These are phyloP conservation scores for Whalleya microplaca DNA, from an alignment of 2,329 filamentous ascomycete species.

Conservation along the genomic window DNA sequence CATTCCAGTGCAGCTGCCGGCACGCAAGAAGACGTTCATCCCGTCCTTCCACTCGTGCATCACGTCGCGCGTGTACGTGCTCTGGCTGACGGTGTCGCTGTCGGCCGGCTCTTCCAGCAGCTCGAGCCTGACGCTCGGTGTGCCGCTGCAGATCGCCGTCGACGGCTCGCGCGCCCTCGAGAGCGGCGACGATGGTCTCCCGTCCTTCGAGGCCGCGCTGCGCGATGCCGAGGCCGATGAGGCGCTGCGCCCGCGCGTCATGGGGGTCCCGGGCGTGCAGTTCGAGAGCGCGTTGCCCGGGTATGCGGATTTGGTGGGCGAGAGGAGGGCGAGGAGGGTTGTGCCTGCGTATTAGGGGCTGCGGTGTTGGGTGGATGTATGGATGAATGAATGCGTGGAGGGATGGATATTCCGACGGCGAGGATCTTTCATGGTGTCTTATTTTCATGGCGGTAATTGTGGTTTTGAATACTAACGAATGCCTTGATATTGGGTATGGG, in stretches of 20 bases:
- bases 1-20: slow-evolving; percentile 54
- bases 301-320: slow-evolving; percentile 25
- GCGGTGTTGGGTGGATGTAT: too few relatives aligned
- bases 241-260: slow-evolving; percentile 46
- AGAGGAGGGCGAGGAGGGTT: slow-evolving; percentile 1
- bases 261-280: slow-evolving; percentile 40
- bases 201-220: slow-evolving; percentile 28
- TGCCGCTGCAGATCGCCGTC: slow-evolving; percentile 58
- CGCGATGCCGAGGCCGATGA: slow-evolving; percentile 50
- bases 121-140: slow-evolving; percentile 44
- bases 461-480: too few relatives aligned
- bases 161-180: slow-evolving; percentile 25
- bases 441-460: background rate
- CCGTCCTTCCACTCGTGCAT: slow-evolving; percentile 64
- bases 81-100: slow-evolving; percentile 49
- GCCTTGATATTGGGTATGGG: too few relatives aligned
- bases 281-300: slow-evolving; percentile 42
- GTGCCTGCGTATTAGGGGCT: slow-evolving; percentile 12
- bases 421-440: background rate
- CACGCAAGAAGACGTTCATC: slow-evolving; percentile 52
- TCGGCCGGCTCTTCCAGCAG: slow-evolving; percentile 46
- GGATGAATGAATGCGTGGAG: too few relatives aligned
- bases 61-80: slow-evolving; percentile 56
- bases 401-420: too few relatives aligned
- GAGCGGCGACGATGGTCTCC: slow-evolving; percentile 31